Evolutionary conservation across 208 protist genomes (phyloP), one percentile per base, ranked within the genome.

Genomic region (Leishmania guyanensis): DNA sequence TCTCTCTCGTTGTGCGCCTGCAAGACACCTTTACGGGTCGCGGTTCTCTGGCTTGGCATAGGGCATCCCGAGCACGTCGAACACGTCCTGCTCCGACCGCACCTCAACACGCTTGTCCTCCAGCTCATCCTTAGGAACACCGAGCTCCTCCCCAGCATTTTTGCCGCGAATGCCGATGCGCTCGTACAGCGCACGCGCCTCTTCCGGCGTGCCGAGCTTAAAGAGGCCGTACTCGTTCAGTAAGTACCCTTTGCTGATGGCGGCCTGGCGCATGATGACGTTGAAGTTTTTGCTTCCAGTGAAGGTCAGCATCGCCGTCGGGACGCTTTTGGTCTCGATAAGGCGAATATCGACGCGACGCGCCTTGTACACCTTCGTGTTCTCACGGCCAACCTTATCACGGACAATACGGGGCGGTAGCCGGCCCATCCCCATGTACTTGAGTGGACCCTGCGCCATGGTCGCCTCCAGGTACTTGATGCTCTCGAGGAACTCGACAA

Each of bases 211-310:
- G 51, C 93, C 93, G n/a, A 97, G 78, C 70, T 90, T 89, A 80
- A 96, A 97, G 62, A 97, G 89, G 1, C 94, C 94, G 77, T 98
- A 97, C 88, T 98, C 94, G 84, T 96, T 97, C 78, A 98, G 85
- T 43, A 95, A 76, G 81, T 96, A 98, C 2, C 96, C 96, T 60
- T 94, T 95, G 81, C 83, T 90, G 83, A 97, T 94, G n/a, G 96
- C 96, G 17, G 91, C 91, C 83, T 96, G 91, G 1, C 96, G 94
- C 95, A 98, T 98, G 66, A 93, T 94, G 20, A 97, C 93, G 86
- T 98, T 98, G 89, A 98, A 98, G 87, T 97, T 95, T 73, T 97
- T 96, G 82, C 93, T 97, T 16, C 96, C 96, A 0, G 96, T 98
- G 86, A 98, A 98, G 84, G 97, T 98, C 60, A 98, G 91, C 74